phyloP scores from a whole-genome alignment of 73 alveolate species.

The Tetrahymena thermophila region DNA sequence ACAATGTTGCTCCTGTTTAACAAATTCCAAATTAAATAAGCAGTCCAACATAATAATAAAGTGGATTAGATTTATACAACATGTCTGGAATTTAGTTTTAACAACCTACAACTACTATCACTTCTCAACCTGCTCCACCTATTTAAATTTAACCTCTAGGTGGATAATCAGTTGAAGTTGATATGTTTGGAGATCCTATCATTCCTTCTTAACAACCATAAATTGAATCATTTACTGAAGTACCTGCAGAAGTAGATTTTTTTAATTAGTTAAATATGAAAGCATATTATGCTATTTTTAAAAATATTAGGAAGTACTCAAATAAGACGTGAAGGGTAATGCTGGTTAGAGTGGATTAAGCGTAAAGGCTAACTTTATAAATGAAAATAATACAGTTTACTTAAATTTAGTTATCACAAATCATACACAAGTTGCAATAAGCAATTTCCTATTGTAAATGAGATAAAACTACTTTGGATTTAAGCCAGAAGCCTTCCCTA shows the following conservation, averaged over 20 bases:
- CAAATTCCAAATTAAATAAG: not conserved
- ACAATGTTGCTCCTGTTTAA: not conserved
- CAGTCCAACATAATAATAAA: not conserved
- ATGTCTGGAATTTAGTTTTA: not conserved
- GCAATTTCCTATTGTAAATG: not conserved
- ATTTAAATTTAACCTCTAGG: not conserved
- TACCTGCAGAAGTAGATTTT: not conserved
- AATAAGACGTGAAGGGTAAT: not conserved
- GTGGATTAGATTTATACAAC: not conserved
- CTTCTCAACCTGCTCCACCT: not conserved
- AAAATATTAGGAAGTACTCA: not conserved
- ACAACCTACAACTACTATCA: not conserved
- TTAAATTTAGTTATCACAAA: not conserved
- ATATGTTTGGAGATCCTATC: not conserved
- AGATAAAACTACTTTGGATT: not conserved
- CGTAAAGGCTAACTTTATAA: not conserved
- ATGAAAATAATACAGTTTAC: not conserved
- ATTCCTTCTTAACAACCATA: not conserved
- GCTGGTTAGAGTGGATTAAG: not conserved
- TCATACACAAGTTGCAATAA: not conserved
- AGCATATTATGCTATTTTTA: not conserved
- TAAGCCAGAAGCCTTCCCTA: not conserved
- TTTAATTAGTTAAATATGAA: not conserved
- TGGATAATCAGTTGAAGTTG: not conserved
- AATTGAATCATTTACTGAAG: not conserved